Evolutionary conservation across 1,284 basidiomycete species (phyloP), one percentile per base, ranked within the genome.

Genomic region (Mrakiaceae sp.): DNA sequence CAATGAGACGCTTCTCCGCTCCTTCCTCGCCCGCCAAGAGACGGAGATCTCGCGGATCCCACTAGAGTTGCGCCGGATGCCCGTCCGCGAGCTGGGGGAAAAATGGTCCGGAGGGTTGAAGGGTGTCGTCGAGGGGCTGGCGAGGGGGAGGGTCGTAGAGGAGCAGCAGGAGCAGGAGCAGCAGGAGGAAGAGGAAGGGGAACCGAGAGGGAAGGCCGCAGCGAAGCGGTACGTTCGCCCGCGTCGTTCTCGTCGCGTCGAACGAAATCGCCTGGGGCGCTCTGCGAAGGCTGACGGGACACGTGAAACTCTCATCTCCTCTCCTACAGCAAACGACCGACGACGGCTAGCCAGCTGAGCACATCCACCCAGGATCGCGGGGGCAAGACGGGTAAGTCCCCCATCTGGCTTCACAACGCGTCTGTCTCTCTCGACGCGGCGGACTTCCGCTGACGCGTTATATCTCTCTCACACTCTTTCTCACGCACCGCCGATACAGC

Each of bases 11-110:
- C 69, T 72, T 3, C 69, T 78, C 12, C 62, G 64, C 0, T 71
- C 74, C 2, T 77, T 76, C 62, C 50, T 70, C 12, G 65, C 74
- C 27, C 70, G 74, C 4, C 73, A 74, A 66, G 74, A 74, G 60
- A 71, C 74, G 5, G 76, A 76, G 66, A 71, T 78, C 58, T 64
- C 75, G 58, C 67, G 70, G 55, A 75, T 78, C 56, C 77, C 77
- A 3, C 68, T 71, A 40, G 72, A 74, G 40, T 58, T 77, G 46
- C 69, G 73, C 10, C 64, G 59, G 9, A 71, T 77, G 72, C 76
- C 72, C 2, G 68, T 78, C 46, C 70, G 69, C 14, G 74, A 77
- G 53, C 69, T 78, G 50, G 72, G 74, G 12, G 57, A 58, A 5
- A 68, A 71, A 51, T 78, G 77, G 77, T 74, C 71, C 1, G 75